A percentile compares a stretch with the other conserved stretches of the same genome.
These are phyloP conservation scores for Dunaliella primolecta DNA, from an alignment of 139 green algal species.

Conservation along the genomic window DNA sequence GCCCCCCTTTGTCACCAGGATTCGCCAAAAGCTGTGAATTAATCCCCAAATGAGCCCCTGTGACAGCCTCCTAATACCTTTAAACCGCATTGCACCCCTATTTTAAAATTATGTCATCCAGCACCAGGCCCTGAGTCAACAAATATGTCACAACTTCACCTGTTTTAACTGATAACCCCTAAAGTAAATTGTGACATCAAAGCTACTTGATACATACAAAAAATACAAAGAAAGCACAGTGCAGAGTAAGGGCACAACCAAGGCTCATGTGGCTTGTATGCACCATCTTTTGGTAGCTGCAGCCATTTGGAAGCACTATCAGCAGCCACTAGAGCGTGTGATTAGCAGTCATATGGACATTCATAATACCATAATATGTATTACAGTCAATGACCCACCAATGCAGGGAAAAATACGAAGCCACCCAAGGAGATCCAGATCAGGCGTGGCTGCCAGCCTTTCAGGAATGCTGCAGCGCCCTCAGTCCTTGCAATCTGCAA, in stretches of 20 bases:
- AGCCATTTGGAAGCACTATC: too few relatives aligned
- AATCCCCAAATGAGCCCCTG: too few relatives aligned
- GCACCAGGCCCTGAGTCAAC: too few relatives aligned
- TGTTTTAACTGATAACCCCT: too few relatives aligned
- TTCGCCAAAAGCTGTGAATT: too few relatives aligned
- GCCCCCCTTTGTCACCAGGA: too few relatives aligned
- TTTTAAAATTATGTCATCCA: too few relatives aligned
- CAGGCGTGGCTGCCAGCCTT: conserved; percentile 89
- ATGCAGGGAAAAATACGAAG: conserved; percentile 87
- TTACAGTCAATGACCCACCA: conserved; percentile 19
- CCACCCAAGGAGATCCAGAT: conserved; percentile 95
- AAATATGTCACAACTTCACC: too few relatives aligned
- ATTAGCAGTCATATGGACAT: background rate
- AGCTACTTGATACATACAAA: too few relatives aligned
- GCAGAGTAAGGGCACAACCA: background rate
- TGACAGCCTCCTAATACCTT: too few relatives aligned
- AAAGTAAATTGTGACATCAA: too few relatives aligned
- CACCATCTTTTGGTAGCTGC: background rate
- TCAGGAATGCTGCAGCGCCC: conserved; percentile 79
- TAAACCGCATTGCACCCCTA: too few relatives aligned
- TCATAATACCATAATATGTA: background rate
- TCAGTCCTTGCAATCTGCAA: conserved; percentile 76
- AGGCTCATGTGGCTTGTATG: background rate
- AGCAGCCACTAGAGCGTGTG: background rate
- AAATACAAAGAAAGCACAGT: background rate